Base-by-base conservation (phyloP, 192 early-diverging fungal genomes). In the Funneliformis geosporum region DNA sequence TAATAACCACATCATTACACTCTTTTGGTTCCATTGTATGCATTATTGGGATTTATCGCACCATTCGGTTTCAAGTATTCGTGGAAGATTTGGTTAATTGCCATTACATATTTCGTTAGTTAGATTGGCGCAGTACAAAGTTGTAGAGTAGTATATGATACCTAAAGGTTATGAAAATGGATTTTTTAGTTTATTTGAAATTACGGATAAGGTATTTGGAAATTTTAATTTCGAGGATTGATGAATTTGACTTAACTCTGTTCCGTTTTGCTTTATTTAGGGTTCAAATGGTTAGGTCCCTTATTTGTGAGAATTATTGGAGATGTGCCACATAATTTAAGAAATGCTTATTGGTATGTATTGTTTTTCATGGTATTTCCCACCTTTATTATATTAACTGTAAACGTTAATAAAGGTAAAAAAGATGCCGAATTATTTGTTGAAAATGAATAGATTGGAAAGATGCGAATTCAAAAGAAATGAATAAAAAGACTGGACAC, bases 261-360 rank as follows among this genome's bases (percentile, higher is more conserved):
- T 0, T 33, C 60, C 61, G 25, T 73, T 44, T 73, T 64, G 23
- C 47, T 40, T 65, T 43, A 73, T 64, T 38, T 75, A 60, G 82
- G 92, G 89, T 12, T 88, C 88, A 2, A 84, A 88, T 94, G 92
- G 92, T 80, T 94, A 38, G 93, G 93, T 9, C 92, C 93, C 0
- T 82, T 94, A 60, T 85, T 94, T 64, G 90, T 89, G 9, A 92
- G 85, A 21, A 87, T 87, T 42, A 93, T 94, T 75, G 85, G 83
- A 27, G 82, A 88, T 68, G 73, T 76, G 12, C 83, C 89, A 5
- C 86, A 85, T 60, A 87, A 88, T 73, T 76, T 90, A 23, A 85
- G 90, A 27, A 83, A 88, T 76, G 85, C 88, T 12, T 92, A 87
- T 71, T 79, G 83, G 12, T 91, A 89, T 78, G 83, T 91, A 2